Conservation (phyloP, 2,329 filamentous ascomycete genomes). For the Rhinocladiella mackenziei region DNA sequence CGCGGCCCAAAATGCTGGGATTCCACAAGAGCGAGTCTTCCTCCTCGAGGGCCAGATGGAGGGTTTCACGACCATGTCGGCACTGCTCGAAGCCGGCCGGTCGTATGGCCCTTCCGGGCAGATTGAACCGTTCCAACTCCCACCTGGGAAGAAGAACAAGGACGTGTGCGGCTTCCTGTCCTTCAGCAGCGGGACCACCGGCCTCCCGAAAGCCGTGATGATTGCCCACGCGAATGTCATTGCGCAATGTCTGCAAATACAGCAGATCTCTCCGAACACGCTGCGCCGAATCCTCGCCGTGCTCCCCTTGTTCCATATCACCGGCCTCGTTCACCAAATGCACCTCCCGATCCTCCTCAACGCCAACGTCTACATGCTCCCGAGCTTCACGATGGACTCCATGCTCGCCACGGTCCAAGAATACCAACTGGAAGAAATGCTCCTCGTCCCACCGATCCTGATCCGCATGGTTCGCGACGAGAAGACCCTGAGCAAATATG, state of each 20-base stretch:
- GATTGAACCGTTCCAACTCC: conserved; percentile 48
- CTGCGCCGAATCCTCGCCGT: conserved; percentile 54
- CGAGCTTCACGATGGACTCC: conserved; percentile 57
- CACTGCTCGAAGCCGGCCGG: conserved; percentile 35
- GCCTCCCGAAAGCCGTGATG: conserved; percentile 36
- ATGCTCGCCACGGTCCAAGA: conserved; percentile 53
- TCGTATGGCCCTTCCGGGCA: conserved; percentile 42
- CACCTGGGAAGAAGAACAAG: conserved; percentile 52
- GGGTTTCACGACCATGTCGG: conserved; percentile 45
- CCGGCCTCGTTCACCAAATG: conserved; percentile 59
- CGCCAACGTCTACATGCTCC: conserved; percentile 63
- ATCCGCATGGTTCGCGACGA: conserved; percentile 57
- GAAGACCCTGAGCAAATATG: conserved; percentile 50
- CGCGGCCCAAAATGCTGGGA: conserved; percentile 53
- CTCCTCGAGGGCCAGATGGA: conserved; percentile 53
- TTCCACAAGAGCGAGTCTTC: conserved; percentile 52
- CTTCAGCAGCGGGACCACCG: conserved; percentile 36
- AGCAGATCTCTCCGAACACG: conserved; percentile 49
- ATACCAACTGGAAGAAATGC: conserved; percentile 53
- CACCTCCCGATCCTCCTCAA: conserved; percentile 62
- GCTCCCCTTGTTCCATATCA: conserved; percentile 61
- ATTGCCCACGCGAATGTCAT: conserved; percentile 51
- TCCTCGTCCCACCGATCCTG: conserved; percentile 59
- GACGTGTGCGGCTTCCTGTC: conserved; percentile 51
- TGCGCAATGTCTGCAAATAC: conserved; percentile 59